phyloP scores from a whole-genome alignment of 257 asterid genomes.

The Linderniella brevidens region DNA sequence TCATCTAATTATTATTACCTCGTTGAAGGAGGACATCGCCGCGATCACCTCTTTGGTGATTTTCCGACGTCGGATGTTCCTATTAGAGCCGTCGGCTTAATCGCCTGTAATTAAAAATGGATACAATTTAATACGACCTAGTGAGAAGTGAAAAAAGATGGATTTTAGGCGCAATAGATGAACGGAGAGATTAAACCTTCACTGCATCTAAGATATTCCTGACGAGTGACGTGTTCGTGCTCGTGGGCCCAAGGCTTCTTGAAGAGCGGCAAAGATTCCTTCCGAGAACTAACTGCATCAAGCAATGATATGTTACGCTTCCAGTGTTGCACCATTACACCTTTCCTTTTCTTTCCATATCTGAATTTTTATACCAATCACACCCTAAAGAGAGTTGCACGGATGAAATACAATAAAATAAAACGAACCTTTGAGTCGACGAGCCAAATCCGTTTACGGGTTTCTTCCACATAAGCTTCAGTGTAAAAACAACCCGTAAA shows the following conservation, averaged over 20 bases:
- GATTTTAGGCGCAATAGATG: no score
- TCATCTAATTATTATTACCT: slow-evolving; percentile 34
- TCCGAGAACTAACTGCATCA: slow-evolving; percentile 59
- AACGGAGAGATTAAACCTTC: slow-evolving; percentile 55
- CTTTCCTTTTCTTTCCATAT: no score
- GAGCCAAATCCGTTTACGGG: slow-evolving; percentile 79
- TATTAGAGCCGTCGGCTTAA: slow-evolving; percentile 74
- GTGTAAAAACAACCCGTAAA: slow-evolving; percentile 25
- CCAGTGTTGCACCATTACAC: no score
- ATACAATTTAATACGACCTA: no score
- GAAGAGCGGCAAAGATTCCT: slow-evolving; percentile 78
- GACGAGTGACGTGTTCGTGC: slow-evolving; percentile 50
- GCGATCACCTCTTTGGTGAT: slow-evolving; percentile 81
- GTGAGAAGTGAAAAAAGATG: no score
- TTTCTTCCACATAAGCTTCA: slow-evolving; percentile 35
- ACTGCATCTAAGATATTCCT: slow-evolving; percentile 62
- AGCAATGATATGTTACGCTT: no score
- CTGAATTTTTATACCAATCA: no score
- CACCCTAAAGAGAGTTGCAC: no score
- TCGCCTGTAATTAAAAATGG: slow-evolving; percentile 24
- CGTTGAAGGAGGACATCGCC: slow-evolving; percentile 57
- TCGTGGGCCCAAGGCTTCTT: slow-evolving; percentile 97
- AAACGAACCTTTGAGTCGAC: slow-evolving; percentile 77
- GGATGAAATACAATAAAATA: no score
- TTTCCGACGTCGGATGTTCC: slow-evolving; percentile 94